These are phyloP conservation scores for Mytilinidion resinicola DNA, from an alignment of 495 filamentous ascomycete genomes.

Conservation along the genomic window DNA sequence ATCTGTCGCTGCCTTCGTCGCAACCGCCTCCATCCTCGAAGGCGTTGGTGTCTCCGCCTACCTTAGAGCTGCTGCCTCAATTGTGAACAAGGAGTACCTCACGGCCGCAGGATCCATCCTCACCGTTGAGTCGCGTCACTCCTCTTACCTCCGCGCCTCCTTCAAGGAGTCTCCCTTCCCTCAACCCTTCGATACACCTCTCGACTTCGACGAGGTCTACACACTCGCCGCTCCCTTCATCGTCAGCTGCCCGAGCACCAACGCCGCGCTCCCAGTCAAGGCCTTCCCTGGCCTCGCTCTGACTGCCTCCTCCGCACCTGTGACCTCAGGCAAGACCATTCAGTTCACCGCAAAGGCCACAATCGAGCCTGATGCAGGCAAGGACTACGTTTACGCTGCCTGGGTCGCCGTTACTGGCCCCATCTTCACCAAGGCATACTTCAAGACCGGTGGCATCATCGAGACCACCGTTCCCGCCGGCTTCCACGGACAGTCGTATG, in stretches of 20 bases:
- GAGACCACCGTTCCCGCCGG: conserved; percentile 37
- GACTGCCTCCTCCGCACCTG: conserved; percentile 9
- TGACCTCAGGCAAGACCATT: conserved; percentile 16
- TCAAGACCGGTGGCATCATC: conserved; percentile 12
- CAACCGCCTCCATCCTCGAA: conserved; percentile 50
- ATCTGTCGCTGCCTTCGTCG: conserved; percentile 45
- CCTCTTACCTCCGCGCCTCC: conserved; percentile 49
- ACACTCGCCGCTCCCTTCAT: conserved; percentile 58
- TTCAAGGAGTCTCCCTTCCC: conserved; percentile 47
- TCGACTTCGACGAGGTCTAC: conserved; percentile 54
- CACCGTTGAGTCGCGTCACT: conserved; percentile 57
- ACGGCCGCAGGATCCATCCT: conserved; percentile 58
- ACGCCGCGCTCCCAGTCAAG: conserved; percentile 51
- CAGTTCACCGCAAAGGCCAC: conserved; percentile 18
- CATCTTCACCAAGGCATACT: conserved; percentile 23
- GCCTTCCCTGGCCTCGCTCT: conserved; percentile 38
- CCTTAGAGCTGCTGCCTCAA: conserved; percentile 54
- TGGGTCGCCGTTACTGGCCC: conserved; percentile 40
- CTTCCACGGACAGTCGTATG: conserved; percentile 44
- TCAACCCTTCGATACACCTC: conserved; percentile 52
- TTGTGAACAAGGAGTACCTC: conserved; percentile 47
- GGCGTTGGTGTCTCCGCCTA: conserved; percentile 41
- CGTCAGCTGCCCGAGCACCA: conserved; percentile 47
- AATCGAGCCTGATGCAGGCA: background rate
- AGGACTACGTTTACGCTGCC: conserved; percentile 33